A percentile compares a stretch with the other conserved stretches of the same genome.
Conservation (phyloP, 1,284 basidiomycete species). For the Cyathus pygmaeus region DNA sequence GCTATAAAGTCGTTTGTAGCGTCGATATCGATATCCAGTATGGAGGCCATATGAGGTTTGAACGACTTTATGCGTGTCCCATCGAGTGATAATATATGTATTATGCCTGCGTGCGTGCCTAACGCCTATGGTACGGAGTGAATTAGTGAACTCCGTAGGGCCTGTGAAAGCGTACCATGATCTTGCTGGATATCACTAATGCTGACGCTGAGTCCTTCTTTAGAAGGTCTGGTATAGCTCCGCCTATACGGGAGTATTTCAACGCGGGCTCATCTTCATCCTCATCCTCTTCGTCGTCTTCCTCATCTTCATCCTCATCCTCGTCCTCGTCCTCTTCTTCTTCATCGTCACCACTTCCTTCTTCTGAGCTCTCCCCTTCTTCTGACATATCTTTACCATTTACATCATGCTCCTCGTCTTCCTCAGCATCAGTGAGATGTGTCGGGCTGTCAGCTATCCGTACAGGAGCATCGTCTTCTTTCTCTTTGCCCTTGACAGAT, state of each 20-base stretch:
- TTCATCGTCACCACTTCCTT: conserved; percentile 34
- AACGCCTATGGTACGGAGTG: conserved; percentile 67
- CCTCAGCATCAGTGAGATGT: conserved; percentile 7
- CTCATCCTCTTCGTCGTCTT: conserved; percentile 57
- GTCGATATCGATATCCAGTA: conserved; percentile 90
- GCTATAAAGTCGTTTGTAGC: conserved; percentile 89
- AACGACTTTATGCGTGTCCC: conserved; percentile 91
- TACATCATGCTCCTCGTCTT: conserved; percentile 2
- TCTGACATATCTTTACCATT: conserved; percentile 5
- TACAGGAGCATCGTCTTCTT: neutral
- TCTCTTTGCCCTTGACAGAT: neutral
- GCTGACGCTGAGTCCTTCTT: conserved; percentile 90
- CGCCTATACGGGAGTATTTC: conserved; percentile 89
- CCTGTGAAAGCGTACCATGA: conserved; percentile 61
- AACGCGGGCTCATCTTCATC: conserved; percentile 88
- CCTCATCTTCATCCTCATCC: conserved; percentile 61
- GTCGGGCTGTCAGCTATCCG: conserved; percentile 2
- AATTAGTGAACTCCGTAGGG: conserved; percentile 9
- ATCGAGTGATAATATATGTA: conserved; percentile 85
- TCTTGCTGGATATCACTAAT: conserved; percentile 79
- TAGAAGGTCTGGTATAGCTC: conserved; percentile 82
- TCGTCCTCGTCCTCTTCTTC: conserved; percentile 50
- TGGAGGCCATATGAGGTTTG: conserved; percentile 90
- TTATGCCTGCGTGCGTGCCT: conserved; percentile 92
- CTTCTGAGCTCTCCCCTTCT: conserved; percentile 17